Evolutionary conservation across 768 basidiomycete species (phyloP).

Genomic region (Trametes punicea): DNA sequence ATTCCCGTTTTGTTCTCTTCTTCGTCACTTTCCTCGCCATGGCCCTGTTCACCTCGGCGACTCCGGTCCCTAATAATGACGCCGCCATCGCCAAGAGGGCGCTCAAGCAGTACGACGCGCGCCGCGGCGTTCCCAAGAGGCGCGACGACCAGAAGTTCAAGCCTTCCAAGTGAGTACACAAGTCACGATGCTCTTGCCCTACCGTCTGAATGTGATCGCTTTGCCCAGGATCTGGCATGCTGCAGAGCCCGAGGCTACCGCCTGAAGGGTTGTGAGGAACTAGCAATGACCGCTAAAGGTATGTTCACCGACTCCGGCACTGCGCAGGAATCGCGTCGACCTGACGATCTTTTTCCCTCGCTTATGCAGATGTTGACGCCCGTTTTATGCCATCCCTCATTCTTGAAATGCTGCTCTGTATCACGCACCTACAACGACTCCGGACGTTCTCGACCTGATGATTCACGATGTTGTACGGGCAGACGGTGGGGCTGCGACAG

Average conservation of each 20-base stretch:
- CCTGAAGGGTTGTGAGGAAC: background rate
- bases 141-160: slow-evolving; percentile 11
- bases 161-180: slow-evolving; percentile 16
- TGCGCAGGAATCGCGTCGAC: too few species aligned
- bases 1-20: slow-evolving; percentile 23
- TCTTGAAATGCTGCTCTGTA: too few species aligned
- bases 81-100: slow-evolving; percentile 15
- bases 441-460: slow-evolving; percentile 1
- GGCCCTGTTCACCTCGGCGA: slow-evolving; percentile 22
- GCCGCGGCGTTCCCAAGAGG: slow-evolving; percentile 9
- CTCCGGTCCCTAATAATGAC: slow-evolving; percentile 17
- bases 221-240: slow-evolving; percentile 4
- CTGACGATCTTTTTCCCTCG: too few species aligned
- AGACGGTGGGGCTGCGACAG: too few species aligned
- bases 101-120: slow-evolving; percentile 17
- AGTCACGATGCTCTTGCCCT: too few species aligned
- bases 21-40: slow-evolving; percentile 26
- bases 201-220: background rate
- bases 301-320: background rate
- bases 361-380: background rate
- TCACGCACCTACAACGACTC: background rate
- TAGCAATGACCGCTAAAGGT: background rate
- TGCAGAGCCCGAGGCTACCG: slow-evolving; percentile 5
- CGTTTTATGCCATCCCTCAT: slow-evolving; percentile 2
- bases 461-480: too few species aligned